Base-by-base conservation (phyloP, 148 eudicot species). In the Camellia japonica region DNA sequence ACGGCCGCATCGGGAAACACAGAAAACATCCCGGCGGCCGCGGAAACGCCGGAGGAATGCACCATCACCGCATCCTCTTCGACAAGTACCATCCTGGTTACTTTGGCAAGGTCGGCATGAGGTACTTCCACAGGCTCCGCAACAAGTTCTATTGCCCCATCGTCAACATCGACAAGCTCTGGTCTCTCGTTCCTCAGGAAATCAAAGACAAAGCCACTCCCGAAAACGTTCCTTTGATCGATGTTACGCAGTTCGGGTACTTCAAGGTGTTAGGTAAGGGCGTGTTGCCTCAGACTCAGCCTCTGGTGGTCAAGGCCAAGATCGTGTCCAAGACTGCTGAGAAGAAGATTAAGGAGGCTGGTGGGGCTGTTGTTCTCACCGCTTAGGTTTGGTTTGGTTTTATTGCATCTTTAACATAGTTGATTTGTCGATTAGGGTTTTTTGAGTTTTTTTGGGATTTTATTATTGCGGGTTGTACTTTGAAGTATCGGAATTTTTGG, bases 71-170 rank as follows among this genome's bases (percentile, higher is more conserved):
- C 8, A 87, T 87, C 78, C 85, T 87, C 54, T 87, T 87, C 83
- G 90, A 87, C 86, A 87, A 87, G 86, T 87, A 87, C 73, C 90
- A 87, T 71, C 90, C 90, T 0, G 90, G 90, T 0, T 87, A 85
- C 83, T 87, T 87, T 75, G 90, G 90, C 0, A 87, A 87, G 58
- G 90, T 87, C 56, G 90, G 90, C 49, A 87, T 85, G 90, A 60
- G 88, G 14, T 87, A 87, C 78, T 87, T 87, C 83, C 90, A 87
- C 88, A 79, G 63, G 75, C 90, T 87, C 16, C 84, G 90, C 44
- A 87, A 87, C 90, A 87, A 87, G 83, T 84, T 84, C 71, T 75
- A 84, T 46, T 65, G 82, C 72, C 87, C 87, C 3, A 84, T 84
- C 43, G 87, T 84, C 76, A 84, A 84, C 84, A 43, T 84, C 65